Conservation (phyloP, 257 asterid genomes). For the Lithospermum erythrorhizon region DNA sequence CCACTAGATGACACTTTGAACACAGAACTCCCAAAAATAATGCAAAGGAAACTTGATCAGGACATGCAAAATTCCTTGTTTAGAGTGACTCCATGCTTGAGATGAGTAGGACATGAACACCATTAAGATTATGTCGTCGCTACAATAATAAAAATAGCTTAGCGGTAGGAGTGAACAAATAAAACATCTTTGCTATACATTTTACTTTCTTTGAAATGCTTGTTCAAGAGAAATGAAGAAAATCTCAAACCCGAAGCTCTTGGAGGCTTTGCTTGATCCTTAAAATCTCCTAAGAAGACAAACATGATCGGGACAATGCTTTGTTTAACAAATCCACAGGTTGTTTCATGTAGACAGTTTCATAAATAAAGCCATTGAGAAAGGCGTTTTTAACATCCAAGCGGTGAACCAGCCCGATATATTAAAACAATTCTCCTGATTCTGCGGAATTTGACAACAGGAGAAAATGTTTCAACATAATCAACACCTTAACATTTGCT, state of each 20-base stretch:
- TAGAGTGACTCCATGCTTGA: neutral
- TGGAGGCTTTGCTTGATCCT: neutral
- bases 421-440: neutral
- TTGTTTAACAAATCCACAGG: neutral
- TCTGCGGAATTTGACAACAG: too few species aligned
- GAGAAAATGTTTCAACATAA: neutral
- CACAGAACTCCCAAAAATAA: neutral
- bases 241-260: too few species aligned
- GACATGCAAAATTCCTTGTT: neutral
- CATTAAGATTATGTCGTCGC: neutral
- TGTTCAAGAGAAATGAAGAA: neutral
- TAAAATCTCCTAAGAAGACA: neutral
- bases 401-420: neutral
- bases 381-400: neutral
- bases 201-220: neutral
- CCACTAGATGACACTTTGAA: neutral
- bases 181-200: neutral
- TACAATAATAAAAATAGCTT: neutral
- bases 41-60: neutral
- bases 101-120: neutral
- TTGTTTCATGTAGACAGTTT: neutral
- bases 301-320: neutral
- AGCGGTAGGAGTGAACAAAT: too few species aligned
- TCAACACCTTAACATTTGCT: neutral
- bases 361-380: neutral